A percentile compares a stretch with the other conserved stretches of the same genome.
phyloP scores from a whole-genome alignment of 345 rosid species.

The Linum tenue region DNA sequence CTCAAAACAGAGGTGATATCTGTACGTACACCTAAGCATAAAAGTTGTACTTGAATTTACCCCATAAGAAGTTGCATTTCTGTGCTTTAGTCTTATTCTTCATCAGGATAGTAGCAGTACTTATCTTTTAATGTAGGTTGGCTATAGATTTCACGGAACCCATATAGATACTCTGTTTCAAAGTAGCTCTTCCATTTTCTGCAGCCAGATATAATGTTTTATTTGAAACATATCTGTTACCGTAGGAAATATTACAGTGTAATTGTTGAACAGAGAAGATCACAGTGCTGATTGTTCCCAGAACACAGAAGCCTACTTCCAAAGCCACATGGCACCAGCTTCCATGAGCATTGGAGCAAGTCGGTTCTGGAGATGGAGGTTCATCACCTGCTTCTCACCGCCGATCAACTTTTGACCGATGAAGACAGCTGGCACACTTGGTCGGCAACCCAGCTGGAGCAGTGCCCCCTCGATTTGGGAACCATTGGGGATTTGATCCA shows the following conservation, averaged over 20 bases:
- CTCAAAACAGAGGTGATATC: no score
- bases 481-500: constrained; percentile 20
- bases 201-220: no score
- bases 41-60: no score
- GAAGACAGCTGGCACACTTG: constrained; percentile 23
- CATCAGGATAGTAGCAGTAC: no score
- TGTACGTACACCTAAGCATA: no score
- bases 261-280: background rate
- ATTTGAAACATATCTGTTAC: background rate
- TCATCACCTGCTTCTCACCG: constrained; percentile 22
- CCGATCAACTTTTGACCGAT: constrained; percentile 21
- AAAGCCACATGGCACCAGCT: constrained; percentile 27
- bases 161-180: no score
- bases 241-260: background rate
- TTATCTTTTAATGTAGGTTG: no score
- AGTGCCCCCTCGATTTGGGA: constrained; percentile 20
- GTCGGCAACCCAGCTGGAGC: constrained; percentile 21
- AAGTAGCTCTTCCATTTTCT: background rate
- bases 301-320: background rate
- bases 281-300: background rate
- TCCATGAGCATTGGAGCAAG: constrained; percentile 22
- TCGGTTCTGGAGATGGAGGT: constrained; percentile 22
- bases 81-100: no score
- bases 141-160: no score
- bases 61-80: no score